Conservation (phyloP, 2,329 filamentous ascomycete species). For the Paecilomyces formosus region DNA sequence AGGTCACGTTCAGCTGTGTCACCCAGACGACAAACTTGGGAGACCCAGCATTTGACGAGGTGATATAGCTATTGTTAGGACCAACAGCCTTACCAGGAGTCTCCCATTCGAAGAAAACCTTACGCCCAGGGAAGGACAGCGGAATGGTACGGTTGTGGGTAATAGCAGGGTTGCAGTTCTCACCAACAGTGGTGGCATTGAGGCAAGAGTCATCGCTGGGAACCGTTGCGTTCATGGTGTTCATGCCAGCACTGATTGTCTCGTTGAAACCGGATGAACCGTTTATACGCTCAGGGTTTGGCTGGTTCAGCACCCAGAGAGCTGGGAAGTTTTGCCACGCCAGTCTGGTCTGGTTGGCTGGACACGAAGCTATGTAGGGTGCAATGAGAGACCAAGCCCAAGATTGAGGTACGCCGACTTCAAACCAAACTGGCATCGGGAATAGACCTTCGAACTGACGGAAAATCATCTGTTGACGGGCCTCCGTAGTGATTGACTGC, state of each 20-base stretch:
- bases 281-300: constrained; percentile 63
- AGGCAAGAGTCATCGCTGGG: constrained; percentile 49
- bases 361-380: constrained; percentile 73
- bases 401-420: constrained; percentile 69
- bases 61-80: constrained; percentile 77
- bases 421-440: constrained; percentile 78
- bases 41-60: constrained; percentile 47
- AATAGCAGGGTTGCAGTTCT: constrained; percentile 57
- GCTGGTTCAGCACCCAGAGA: constrained; percentile 65
- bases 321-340: constrained; percentile 80
- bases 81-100: constrained; percentile 60
- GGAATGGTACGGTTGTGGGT: constrained; percentile 62
- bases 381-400: constrained; percentile 80
- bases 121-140: constrained; percentile 65
- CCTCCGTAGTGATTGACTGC: constrained; percentile 70
- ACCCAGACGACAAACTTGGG: constrained; percentile 70
- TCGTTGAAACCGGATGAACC: constrained; percentile 57
- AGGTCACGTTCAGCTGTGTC: constrained; percentile 68
- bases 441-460: constrained; percentile 73
- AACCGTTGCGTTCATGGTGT: constrained; percentile 25
- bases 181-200: constrained; percentile 43
- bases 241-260: constrained; percentile 40
- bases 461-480: constrained; percentile 77
- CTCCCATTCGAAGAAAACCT: constrained; percentile 68
- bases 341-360: constrained; percentile 63